Evolutionary conservation across 1,139 yeast genomes (phyloP).

Genomic region (Candida sanyaensis): DNA sequence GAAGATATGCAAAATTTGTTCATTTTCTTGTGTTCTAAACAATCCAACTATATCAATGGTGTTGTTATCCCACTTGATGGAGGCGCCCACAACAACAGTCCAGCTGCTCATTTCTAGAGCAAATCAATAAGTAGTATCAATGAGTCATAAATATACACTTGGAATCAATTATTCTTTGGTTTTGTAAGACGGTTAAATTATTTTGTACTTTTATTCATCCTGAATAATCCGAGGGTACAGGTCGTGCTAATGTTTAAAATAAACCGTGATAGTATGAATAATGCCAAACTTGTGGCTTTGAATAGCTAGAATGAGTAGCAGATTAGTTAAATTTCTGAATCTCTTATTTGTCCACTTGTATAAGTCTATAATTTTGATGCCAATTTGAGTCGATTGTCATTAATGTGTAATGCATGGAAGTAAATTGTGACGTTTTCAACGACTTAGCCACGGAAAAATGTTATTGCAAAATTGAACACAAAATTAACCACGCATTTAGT

Average conservation of each 20-base stretch:
- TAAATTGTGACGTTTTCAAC: background rate
- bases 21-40: conserved; percentile 59
- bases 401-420: too few relatives aligned
- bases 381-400: too few relatives aligned
- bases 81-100: conserved; percentile 45
- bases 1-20: conserved; percentile 64
- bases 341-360: too few relatives aligned
- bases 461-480: background rate
- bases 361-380: too few relatives aligned
- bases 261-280: too few relatives aligned
- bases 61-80: conserved; percentile 78
- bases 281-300: too few relatives aligned
- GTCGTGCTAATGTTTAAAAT: too few relatives aligned
- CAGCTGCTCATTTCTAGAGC: conserved; percentile 19
- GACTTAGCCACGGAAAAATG: background rate
- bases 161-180: background rate
- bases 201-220: too few relatives aligned
- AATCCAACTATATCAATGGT: conserved; percentile 68
- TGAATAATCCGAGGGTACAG: too few relatives aligned
- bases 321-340: too few relatives aligned
- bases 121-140: background rate
- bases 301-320: too few relatives aligned
- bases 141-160: background rate
- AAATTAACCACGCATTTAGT: background rate
- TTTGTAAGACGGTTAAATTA: too few relatives aligned